Evolutionary conservation across 768 basidiomycete genomes (phyloP), one percentile per base, ranked within the genome.

Genomic region (Tulasnella sp.): DNA sequence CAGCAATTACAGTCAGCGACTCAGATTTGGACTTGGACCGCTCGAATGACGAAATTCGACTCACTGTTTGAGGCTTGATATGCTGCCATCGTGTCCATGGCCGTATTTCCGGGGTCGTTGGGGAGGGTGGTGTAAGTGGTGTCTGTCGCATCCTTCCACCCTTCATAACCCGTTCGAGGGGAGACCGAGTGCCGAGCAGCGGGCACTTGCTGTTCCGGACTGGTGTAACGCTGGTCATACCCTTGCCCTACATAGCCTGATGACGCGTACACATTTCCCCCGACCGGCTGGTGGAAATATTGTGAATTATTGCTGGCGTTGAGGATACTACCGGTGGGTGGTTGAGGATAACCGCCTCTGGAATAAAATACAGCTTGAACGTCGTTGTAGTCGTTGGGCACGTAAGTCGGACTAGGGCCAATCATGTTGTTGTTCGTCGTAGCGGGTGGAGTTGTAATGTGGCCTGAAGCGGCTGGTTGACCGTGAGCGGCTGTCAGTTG

Each of bases 371-470:
- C 63, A 34, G 63, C 63, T 35, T 64, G 63, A 32, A 64, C 34
- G n/a, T 64, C 63, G 63, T 64, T 64, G 22, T 69, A 41, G 42
- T 69, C 40, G 32, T 59, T 47, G 29, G 68, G 68, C 16, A 70
- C 35, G 52, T 70, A 70, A 37, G 1, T 47, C 22, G 69, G 69
- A 36, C 69, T 70, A 6, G 69, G 69, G 36, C 69, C 69, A 32
- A 70, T 70, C 69, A 70, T 70, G 41, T 42, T 70, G 41, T 42
- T 70, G 36, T 70, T 47, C 35, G 69, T 36, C 32, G 64, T 36
- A 34, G 34, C 5, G 35, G 64, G 39, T 65, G 64, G 64, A 36
- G 64, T 40, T 36, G 64, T 36, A 65, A 65, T 36, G 39, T 36
- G 35, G 39, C 35, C 64, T 36, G 64, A 65, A 40, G 64, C 39